Conservation (phyloP, 345 rosid genomes). For the Ceriops tagal region DNA sequence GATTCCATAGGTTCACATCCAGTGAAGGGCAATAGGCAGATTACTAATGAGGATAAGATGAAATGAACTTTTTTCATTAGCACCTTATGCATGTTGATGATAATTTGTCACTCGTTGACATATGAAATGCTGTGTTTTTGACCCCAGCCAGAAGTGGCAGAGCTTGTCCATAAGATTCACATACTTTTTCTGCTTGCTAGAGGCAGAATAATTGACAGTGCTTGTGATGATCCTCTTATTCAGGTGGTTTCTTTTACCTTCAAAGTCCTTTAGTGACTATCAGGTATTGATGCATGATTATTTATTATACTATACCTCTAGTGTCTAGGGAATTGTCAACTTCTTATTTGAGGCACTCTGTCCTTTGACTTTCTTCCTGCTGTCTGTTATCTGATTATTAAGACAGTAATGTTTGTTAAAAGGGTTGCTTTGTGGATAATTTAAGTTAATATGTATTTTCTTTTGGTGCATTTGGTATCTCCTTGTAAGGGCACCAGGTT, state of each 20-base stretch:
- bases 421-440: no score
- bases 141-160: slow-evolving; percentile 60
- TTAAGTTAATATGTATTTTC: no score
- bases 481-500: no score
- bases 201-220: slow-evolving; percentile 67
- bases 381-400: no score
- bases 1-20: slow-evolving; percentile 23
- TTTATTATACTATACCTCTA: no score
- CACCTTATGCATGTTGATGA: background rate
- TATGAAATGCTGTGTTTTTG: slow-evolving; percentile 22
- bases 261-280: no score
- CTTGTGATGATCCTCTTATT: slow-evolving; percentile 72
- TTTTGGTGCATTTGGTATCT: no score
- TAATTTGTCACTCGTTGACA: background rate
- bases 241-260: background rate
- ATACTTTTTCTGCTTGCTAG: slow-evolving; percentile 87
- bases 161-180: slow-evolving; percentile 84
- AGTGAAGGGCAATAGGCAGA: slow-evolving; percentile 24
- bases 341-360: no score
- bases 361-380: no score
- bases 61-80: slow-evolving; percentile 9
- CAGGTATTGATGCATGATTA: no score
- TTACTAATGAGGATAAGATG: slow-evolving; percentile 84
- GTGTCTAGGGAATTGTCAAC: no score
- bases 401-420: no score